Conservation (phyloP, 2,329 filamentous ascomycete species). For the Alternaria sp. region DNA sequence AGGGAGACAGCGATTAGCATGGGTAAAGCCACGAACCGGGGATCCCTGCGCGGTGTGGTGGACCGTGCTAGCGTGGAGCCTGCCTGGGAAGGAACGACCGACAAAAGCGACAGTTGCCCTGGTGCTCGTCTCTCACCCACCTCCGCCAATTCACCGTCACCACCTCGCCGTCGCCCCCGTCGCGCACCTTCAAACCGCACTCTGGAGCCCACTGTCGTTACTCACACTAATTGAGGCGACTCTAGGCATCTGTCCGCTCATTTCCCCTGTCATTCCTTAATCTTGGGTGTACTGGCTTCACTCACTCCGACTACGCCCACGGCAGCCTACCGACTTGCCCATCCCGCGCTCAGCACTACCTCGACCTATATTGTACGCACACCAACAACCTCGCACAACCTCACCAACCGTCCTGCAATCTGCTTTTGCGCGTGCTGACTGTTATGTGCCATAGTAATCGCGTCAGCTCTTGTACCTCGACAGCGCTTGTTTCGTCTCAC, state of each 20-base stretch:
- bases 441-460: constrained; percentile 41
- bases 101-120: constrained; percentile 34
- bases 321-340: constrained; percentile 20
- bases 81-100: constrained; percentile 24
- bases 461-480: constrained; percentile 44
- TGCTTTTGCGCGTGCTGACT: constrained; percentile 45
- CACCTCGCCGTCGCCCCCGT: constrained; percentile 29
- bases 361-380: constrained; percentile 37
- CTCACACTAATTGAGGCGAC: constrained; percentile 38
- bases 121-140: constrained; percentile 30
- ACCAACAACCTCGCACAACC: constrained; percentile 16
- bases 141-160: constrained; percentile 32
- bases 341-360: constrained; percentile 14
- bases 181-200: constrained; percentile 22
- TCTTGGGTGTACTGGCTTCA: constrained; percentile 50
- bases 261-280: constrained; percentile 50
- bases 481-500: constrained; percentile 52
- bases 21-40: constrained; percentile 14
- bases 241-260: constrained; percentile 50
- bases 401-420: constrained; percentile 23
- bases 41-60: constrained; percentile 14
- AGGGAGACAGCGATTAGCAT: constrained; percentile 19
- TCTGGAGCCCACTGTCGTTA: constrained; percentile 46
- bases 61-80: constrained; percentile 11
- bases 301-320: constrained; percentile 31